Evolutionary conservation across 176 grass and related monocot genomes (phyloP), one percentile per base, ranked within the genome.

Genomic region (Musa troglodytarum): DNA sequence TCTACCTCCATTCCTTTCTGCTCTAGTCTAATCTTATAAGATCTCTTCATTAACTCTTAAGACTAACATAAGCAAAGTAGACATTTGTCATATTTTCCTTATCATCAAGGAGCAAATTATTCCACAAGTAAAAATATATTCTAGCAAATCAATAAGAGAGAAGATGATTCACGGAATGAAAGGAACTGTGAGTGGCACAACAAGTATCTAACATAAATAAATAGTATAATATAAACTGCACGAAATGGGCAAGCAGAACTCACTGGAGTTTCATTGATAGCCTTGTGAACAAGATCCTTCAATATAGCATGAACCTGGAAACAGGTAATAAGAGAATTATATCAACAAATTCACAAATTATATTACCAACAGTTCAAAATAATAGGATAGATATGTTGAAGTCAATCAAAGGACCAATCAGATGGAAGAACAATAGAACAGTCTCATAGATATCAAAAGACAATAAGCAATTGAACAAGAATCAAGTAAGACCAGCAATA

Each of bases 301-400:
- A 76, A 24, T 64, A 76, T 2, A 23, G 74, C 74, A 65, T 76
- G 74, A 76, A 76, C 74, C 74, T 76, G 74, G 11, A 63, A 63
- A 57, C 13, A 74, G 29, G 54, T 54, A 17, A 20, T 21, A 74
- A 19, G 25, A 28, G 14, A 74, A 34, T 34, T 53, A 10, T 15
- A 3, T 17, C 7, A 54, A 7, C 23, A 24, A 14, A 69, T 50
- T 19, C 23, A 9, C 10, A 69, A 69, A 43, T 43, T 43, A 43
- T 43, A 43, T 43, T 6, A 43, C 5, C 4, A 43, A 6, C 34
- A 43, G 34, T 43, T 50, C 1, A 49, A 49, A 19, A n/a, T 11
- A 9, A 49, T 7, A 50, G 13, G 12, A 50, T 8, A 50, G 11
- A 49, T n/a, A 1, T 24, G 15, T 10, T 9, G 28, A 43, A 69